These are phyloP conservation scores for Candida rishiriensis DNA, from an alignment of 805 yeast species.

Conservation along the genomic window DNA sequence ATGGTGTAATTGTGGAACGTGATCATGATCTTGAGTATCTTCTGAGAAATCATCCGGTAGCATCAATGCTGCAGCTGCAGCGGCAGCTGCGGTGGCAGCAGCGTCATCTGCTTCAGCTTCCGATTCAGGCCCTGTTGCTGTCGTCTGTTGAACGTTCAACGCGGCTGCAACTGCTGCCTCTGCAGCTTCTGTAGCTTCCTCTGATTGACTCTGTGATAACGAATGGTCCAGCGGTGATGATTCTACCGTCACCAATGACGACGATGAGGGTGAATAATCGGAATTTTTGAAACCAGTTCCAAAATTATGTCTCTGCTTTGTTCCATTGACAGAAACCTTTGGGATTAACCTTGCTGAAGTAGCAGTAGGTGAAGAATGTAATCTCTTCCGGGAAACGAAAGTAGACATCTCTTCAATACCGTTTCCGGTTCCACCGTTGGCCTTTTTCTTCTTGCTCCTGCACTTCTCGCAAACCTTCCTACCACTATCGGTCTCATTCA, in stretches of 20 bases:
- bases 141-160: constrained; percentile 10
- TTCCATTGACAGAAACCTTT: no score
- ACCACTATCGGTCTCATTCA: constrained; percentile 44
- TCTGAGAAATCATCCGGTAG: background rate
- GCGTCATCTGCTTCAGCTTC: no score
- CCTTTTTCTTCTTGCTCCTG: constrained; percentile 47
- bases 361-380: background rate
- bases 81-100: background rate
- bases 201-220: background rate
- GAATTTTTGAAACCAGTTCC: no score
- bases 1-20: constrained; percentile 2
- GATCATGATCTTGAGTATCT: constrained; percentile 1
- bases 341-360: background rate
- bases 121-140: no score
- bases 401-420: background rate
- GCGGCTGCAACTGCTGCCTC: constrained; percentile 8
- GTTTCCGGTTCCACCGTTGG: background rate
- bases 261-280: no score
- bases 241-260: no score
- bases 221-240: no score
- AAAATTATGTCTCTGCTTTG: no score
- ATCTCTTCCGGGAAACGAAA: background rate
- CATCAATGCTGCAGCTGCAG: background rate
- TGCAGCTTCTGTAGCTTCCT: background rate
- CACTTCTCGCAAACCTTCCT: constrained; percentile 56